Percentiles rank a stretch among this genome's conserved stretches.
Evolutionary conservation across 2,329 filamentous ascomycete species (phyloP).

Genomic region (Colletotrichum kahawae): DNA sequence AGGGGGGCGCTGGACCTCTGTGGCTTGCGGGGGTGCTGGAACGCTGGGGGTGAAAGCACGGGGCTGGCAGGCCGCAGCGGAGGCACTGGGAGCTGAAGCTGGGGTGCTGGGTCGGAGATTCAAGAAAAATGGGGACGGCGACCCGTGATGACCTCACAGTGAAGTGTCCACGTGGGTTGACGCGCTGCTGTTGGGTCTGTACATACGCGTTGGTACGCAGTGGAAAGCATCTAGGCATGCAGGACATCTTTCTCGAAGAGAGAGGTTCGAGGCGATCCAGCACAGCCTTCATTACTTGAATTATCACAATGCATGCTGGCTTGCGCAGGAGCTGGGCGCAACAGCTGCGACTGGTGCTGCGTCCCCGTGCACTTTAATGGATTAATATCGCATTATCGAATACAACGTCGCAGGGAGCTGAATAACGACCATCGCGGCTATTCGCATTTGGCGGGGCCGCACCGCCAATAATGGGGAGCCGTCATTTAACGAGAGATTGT

Average conservation of each 20-base stretch:
- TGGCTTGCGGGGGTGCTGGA: slow-evolving; percentile 14
- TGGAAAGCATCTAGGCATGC: not conserved
- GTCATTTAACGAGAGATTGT: not conserved
- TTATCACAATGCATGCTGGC: not conserved
- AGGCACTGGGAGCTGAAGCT: slow-evolving; percentile 6
- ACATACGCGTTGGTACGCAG: not conserved
- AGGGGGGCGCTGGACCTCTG: not conserved
- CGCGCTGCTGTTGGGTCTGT: not conserved
- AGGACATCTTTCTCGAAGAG: not conserved
- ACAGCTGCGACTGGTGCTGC: not conserved
- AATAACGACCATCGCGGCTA: not conserved
- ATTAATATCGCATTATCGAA: not conserved
- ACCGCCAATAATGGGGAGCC: not conserved
- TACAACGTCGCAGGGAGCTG: not conserved
- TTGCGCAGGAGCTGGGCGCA: not conserved
- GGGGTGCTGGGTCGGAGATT: slow-evolving; percentile 16
- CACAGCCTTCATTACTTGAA: not conserved
- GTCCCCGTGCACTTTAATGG: not conserved
- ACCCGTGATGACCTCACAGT: slow-evolving; percentile 18
- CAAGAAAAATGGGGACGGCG: not conserved
- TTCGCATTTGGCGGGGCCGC: not conserved
- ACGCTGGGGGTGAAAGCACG: not conserved
- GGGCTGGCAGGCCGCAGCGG: not conserved
- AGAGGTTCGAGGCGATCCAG: not conserved
- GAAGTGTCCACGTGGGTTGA: slow-evolving; percentile 10